Evolutionary conservation across 2,329 filamentous ascomycete species (phyloP).

Genomic region (Acarospora socialis): DNA sequence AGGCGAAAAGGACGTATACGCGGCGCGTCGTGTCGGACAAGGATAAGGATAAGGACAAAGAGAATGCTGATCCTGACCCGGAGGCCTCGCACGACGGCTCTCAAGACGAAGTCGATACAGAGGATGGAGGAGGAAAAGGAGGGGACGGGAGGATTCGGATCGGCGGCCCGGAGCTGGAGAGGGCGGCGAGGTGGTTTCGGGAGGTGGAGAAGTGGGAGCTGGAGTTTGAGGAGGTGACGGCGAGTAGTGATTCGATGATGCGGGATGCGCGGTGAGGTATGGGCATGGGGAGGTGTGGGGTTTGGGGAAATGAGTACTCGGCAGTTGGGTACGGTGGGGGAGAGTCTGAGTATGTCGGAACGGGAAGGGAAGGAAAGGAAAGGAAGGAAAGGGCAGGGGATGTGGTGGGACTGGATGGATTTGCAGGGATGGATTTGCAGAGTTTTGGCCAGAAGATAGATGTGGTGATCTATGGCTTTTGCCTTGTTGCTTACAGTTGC

Average conservation of each 20-base stretch:
- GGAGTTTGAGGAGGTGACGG: slow-evolving; percentile 47
- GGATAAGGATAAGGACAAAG: slow-evolving; percentile 36
- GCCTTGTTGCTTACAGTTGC: no score
- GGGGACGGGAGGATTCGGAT: slow-evolving; percentile 26
- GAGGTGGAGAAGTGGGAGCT: slow-evolving; percentile 57
- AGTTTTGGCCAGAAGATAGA: no score
- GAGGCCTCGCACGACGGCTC: slow-evolving; percentile 29
- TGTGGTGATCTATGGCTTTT: no score
- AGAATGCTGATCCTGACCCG: slow-evolving; percentile 22
- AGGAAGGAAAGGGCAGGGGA: neutral
- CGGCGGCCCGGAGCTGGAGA: slow-evolving; percentile 39
- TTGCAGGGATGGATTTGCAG: no score
- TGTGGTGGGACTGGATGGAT: neutral
- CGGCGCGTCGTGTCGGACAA: slow-evolving; percentile 39
- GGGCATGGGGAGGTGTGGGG: slow-evolving; percentile 3
- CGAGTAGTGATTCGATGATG: slow-evolving; percentile 13
- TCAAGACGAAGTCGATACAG: slow-evolving; percentile 19
- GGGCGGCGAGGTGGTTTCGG: slow-evolving; percentile 48
- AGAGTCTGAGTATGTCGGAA: neutral
- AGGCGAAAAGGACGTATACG: slow-evolving; percentile 33
- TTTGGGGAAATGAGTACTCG: no score
- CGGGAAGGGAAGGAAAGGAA: neutral
- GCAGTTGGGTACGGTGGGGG: neutral
- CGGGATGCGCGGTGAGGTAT: slow-evolving; percentile 10
- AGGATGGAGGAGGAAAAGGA: slow-evolving; percentile 20